Conservation (phyloP, 2,329 filamentous ascomycete genomes). For the Hyphodiscus sp. region DNA sequence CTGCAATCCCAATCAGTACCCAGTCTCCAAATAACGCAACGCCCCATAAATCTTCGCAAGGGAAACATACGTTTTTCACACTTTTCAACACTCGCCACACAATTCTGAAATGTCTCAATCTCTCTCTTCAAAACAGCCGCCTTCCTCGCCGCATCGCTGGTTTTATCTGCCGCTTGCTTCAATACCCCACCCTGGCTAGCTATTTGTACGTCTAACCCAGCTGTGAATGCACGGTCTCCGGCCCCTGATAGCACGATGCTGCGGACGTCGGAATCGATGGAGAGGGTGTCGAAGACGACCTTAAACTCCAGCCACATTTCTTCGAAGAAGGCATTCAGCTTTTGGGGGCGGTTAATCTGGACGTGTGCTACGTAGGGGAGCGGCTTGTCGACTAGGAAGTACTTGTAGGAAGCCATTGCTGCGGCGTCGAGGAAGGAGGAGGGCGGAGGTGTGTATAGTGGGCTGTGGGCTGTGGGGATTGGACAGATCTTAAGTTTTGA, state of each 20-base stretch:
- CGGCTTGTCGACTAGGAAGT: slow-evolving; percentile 61
- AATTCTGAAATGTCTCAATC: slow-evolving; percentile 74
- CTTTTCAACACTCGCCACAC: slow-evolving; percentile 68
- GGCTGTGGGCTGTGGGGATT: too few relatives aligned
- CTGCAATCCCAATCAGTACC: slow-evolving; percentile 32
- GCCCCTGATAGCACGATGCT: slow-evolving; percentile 73
- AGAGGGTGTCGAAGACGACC: slow-evolving; percentile 64
- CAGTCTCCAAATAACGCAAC: neutral
- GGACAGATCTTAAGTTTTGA: too few relatives aligned
- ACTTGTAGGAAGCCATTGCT: slow-evolving; percentile 20
- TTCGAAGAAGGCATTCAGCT: slow-evolving; percentile 83
- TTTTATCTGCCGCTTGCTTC: slow-evolving; percentile 15
- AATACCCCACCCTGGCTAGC: slow-evolving; percentile 49
- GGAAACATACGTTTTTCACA: slow-evolving; percentile 72
- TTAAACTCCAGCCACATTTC: slow-evolving; percentile 82
- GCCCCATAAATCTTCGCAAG: neutral
- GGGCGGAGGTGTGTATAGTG: too few relatives aligned
- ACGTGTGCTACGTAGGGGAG: slow-evolving; percentile 75
- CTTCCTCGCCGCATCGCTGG: slow-evolving; percentile 55
- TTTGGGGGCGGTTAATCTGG: slow-evolving; percentile 80
- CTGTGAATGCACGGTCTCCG: slow-evolving; percentile 77
- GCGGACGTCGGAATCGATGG: slow-evolving; percentile 64
- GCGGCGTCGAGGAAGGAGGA: too few relatives aligned
- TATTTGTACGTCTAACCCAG: slow-evolving; percentile 76
- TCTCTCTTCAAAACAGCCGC: slow-evolving; percentile 58